Conservation (phyloP, 108 stramenopile species). For the Licmophora abbreviata region DNA sequence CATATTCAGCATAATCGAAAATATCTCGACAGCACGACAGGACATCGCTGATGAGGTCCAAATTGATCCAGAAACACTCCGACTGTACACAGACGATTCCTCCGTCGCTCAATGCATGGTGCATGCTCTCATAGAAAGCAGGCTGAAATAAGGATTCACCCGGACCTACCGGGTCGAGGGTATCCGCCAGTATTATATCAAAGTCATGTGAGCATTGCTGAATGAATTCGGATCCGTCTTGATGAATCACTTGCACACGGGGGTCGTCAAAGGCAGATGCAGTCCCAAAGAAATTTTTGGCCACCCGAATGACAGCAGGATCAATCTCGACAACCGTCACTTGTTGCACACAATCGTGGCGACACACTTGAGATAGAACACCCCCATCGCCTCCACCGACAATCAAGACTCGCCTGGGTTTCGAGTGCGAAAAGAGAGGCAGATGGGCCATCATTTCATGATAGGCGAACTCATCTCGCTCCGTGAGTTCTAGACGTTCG, state of each 20-base stretch:
- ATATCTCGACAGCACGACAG: slow-evolving; percentile 31
- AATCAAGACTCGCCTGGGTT: slow-evolving; percentile 54
- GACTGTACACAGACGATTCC: slow-evolving; percentile 76
- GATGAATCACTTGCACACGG: slow-evolving; percentile 30
- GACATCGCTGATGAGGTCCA: slow-evolving; percentile 53
- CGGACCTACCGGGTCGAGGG: slow-evolving; percentile 79
- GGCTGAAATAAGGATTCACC: slow-evolving; percentile 75
- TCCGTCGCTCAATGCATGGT: slow-evolving; percentile 25
- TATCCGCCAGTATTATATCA: slow-evolving; percentile 77
- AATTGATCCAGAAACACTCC: slow-evolving; percentile 81
- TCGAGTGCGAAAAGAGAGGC: slow-evolving; percentile 60
- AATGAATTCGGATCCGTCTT: slow-evolving; percentile 36
- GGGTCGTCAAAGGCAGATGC: slow-evolving; percentile 64
- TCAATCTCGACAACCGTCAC: slow-evolving; percentile 81
- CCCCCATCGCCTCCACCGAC: slow-evolving; percentile 88
- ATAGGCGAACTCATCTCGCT: slow-evolving; percentile 79
- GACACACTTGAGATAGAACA: slow-evolving; percentile 66
- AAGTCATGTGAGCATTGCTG: slow-evolving; percentile 14
- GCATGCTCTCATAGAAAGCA: slow-evolving; percentile 57
- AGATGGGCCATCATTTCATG: slow-evolving; percentile 84
- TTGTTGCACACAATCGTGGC: slow-evolving; percentile 44
- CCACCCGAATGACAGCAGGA: slow-evolving; percentile 34
- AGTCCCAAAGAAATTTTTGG: slow-evolving; percentile 39
- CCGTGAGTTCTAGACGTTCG: too few relatives aligned
- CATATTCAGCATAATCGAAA: slow-evolving; percentile 68